Percentiles rank a stretch among this genome's conserved stretches.
Conservation (phyloP, 495 filamentous ascomycete species). For the Sphaerosporella brunnea region DNA sequence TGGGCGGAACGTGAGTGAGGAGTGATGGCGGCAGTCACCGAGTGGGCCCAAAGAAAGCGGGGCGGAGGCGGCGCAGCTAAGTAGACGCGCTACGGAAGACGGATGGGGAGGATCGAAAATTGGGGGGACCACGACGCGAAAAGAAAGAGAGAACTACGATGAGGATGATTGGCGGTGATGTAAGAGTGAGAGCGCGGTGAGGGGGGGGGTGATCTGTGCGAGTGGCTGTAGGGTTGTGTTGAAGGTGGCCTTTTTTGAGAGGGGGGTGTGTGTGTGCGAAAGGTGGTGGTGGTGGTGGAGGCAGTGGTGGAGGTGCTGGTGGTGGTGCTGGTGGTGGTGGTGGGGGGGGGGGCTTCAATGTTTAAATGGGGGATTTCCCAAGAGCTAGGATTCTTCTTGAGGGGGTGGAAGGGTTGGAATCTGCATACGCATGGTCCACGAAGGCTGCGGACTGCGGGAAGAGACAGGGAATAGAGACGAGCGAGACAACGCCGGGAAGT, state of each 20-base stretch:
- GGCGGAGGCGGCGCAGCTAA: constrained; percentile 1
- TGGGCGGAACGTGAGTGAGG: background rate
- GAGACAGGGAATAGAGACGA: background rate
- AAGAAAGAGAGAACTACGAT: too few species aligned
- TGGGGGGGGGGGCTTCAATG: background rate
- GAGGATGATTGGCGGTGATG: background rate
- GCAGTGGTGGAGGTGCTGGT: background rate
- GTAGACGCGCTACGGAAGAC: background rate
- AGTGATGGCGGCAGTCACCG: background rate
- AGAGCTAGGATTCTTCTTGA: too few species aligned
- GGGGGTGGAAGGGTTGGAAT: too few species aligned
- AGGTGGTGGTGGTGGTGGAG: constrained; percentile 5
- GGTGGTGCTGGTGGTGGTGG: constrained; percentile 8
- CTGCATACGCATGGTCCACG: constrained; percentile 1
- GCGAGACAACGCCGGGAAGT: background rate
- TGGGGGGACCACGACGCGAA: too few species aligned
- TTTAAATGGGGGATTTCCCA: background rate
- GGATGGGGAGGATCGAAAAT: background rate
- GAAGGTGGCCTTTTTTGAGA: background rate
- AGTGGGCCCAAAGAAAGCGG: constrained; percentile 6
- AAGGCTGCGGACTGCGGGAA: background rate
- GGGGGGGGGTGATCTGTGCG: background rate
- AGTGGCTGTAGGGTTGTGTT: background rate
- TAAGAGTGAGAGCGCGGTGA: background rate
- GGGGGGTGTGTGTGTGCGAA: constrained; percentile 9